Conservation (phyloP, 2,329 filamentous ascomycete species). For the Bimuria novae-zelandiae region DNA sequence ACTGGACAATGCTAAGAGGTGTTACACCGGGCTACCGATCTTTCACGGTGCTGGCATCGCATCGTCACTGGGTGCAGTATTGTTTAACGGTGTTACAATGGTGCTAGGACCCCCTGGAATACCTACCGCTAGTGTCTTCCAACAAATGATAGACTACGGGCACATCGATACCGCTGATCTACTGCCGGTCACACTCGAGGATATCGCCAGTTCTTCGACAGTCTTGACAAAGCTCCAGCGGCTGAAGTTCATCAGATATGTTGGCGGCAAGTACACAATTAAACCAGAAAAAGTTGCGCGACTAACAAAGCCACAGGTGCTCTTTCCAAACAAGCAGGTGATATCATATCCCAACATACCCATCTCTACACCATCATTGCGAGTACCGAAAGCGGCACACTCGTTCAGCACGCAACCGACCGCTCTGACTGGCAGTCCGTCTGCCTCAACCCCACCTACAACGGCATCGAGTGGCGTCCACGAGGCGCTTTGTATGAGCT, state of each 20-base stretch:
- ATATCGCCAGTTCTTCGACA: conserved; percentile 21
- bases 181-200: conserved; percentile 26
- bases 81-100: conserved; percentile 22
- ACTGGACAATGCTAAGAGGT: conserved; percentile 15
- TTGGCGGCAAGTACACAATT: conserved; percentile 20
- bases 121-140: conserved; percentile 18
- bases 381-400: conserved; percentile 23
- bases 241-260: conserved; percentile 26
- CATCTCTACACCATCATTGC: conserved; percentile 20
- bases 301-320: conserved; percentile 21
- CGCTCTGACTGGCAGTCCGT: conserved; percentile 32
- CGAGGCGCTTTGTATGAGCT: conserved; percentile 25
- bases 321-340: conserved; percentile 21
- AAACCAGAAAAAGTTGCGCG: too few species aligned
- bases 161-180: conserved; percentile 25
- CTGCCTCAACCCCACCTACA: conserved; percentile 23
- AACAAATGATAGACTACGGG: conserved; percentile 22
- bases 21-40: conserved; percentile 24
- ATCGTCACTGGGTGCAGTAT: conserved; percentile 14
- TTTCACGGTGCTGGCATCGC: conserved; percentile 27
- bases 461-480: conserved; percentile 31
- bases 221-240: conserved; percentile 21
- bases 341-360: conserved; percentile 24
- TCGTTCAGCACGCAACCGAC: conserved; percentile 30
- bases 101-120: conserved; percentile 28